These are phyloP conservation scores for Dactylellina sp. DNA, from an alignment of 2,329 filamentous ascomycete species.

Conservation along the genomic window DNA sequence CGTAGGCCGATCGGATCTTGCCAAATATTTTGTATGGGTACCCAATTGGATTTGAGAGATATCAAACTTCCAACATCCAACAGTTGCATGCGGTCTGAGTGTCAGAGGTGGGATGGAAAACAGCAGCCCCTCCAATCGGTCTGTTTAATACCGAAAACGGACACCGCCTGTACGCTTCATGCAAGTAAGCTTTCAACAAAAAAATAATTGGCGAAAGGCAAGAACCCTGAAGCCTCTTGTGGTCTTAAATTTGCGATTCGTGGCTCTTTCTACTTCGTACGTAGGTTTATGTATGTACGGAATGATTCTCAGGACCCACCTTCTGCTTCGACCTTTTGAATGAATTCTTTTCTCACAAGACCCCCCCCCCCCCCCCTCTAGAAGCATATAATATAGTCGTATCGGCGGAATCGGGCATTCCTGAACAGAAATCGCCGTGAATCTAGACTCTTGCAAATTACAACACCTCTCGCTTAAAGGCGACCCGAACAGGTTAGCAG, in stretches of 20 bases:
- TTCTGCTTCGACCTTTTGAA: too few relatives aligned
- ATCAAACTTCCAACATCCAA: neutral
- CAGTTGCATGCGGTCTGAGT: neutral
- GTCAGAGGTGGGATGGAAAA: slow-evolving; percentile 1
- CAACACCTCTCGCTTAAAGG: slow-evolving; percentile 26
- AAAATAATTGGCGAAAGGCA: slow-evolving; percentile 23
- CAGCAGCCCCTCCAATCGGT: neutral
- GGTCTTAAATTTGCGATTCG: neutral
- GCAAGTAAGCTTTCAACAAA: slow-evolving; percentile 1
- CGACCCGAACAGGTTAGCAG: slow-evolving; percentile 25
- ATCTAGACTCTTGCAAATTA: slow-evolving; percentile 18
- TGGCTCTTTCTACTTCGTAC: neutral
- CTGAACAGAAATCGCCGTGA: neutral
- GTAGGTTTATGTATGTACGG: too few relatives aligned
- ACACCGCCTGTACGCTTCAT: slow-evolving; percentile 33
- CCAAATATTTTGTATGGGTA: slow-evolving; percentile 12
- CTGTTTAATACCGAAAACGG: slow-evolving; percentile 30
- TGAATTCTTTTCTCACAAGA: too few relatives aligned
- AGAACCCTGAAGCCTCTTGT: neutral
- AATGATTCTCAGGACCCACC: too few relatives aligned
- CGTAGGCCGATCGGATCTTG: slow-evolving; percentile 4
- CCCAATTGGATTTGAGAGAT: slow-evolving; percentile 1
- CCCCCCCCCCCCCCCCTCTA: too few relatives aligned
- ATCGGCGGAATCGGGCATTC: too few relatives aligned
- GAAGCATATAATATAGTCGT: too few relatives aligned